These are phyloP conservation scores for Malassezia pachydermatis DNA, from an alignment of 1,284 basidiomycete species.

Conservation along the genomic window DNA sequence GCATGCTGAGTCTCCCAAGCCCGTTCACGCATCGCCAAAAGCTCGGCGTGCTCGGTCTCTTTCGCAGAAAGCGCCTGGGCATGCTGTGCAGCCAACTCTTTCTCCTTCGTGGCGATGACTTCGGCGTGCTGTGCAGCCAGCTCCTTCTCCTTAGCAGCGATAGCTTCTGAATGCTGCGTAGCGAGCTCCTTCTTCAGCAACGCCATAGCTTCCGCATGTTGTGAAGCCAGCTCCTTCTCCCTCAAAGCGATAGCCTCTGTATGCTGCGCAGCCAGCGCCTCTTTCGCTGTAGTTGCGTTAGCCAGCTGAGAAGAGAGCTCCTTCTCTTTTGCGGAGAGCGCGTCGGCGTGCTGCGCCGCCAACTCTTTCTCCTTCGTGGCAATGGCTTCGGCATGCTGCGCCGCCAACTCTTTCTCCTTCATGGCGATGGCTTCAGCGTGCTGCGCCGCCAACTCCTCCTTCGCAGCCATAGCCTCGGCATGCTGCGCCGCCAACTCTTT, in stretches of 20 bases:
- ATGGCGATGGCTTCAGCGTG: too few relatives aligned
- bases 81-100: neutral
- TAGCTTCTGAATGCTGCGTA: neutral
- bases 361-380: neutral
- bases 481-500: neutral
- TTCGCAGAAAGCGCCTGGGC: constrained; percentile 4
- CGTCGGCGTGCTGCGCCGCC: neutral
- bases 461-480: neutral
- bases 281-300: neutral
- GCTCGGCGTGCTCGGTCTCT: constrained; percentile 6
- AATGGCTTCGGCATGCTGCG: too few relatives aligned
- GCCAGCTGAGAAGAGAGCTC: neutral
- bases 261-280: neutral
- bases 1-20: neutral
- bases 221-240: too few relatives aligned
- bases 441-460: neutral
- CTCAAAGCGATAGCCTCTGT: too few relatives aligned
- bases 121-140: too few relatives aligned
- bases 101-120: too few relatives aligned
- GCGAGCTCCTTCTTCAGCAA: neutral
- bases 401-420: too few relatives aligned
- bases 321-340: neutral
- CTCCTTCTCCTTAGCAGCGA: too few relatives aligned
- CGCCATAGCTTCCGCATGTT: too few relatives aligned
- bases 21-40: too few relatives aligned